Percentiles rank a stretch among this genome's conserved stretches.
These are phyloP conservation scores for Hypoxylon sp. DNA, from an alignment of 2,329 filamentous ascomycete species.

Conservation along the genomic window DNA sequence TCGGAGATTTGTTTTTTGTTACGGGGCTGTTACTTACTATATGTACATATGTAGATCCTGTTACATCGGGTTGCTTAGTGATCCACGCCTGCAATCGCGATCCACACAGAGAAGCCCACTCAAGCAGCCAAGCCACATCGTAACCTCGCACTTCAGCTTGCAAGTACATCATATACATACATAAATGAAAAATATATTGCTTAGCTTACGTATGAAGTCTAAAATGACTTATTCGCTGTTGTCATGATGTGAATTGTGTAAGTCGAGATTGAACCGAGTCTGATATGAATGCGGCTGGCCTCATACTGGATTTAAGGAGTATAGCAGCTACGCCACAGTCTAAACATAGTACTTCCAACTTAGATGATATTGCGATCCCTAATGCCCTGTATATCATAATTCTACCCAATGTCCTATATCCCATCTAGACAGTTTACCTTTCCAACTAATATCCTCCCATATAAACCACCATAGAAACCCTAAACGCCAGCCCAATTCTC, in stretches of 20 bases:
- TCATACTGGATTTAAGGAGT: not conserved
- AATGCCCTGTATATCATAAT: not conserved
- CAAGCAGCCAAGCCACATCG: too few species aligned
- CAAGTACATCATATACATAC: not conserved
- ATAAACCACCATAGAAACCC: not conserved
- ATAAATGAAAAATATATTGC: not conserved
- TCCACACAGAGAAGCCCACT: too few species aligned
- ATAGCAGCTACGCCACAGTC: not conserved
- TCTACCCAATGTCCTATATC: conserved; percentile 6
- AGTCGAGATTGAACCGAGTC: not conserved
- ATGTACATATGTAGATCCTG: not conserved
- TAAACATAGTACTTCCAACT: not conserved
- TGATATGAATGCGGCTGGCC: not conserved
- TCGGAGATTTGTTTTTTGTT: not conserved
- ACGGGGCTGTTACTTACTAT: not conserved
- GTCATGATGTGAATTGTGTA: not conserved
- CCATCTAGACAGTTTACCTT: not conserved
- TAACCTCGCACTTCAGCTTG: not conserved
- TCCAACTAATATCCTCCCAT: not conserved
- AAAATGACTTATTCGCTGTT: not conserved
- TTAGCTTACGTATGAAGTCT: conserved; percentile 5
- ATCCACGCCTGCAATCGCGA: not conserved
- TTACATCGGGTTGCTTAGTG: not conserved
- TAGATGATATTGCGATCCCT: not conserved
- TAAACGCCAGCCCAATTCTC: not conserved